Base-by-base conservation (phyloP, 2,329 filamentous ascomycete genomes). In the Neofusicoccum laricinum region DNA sequence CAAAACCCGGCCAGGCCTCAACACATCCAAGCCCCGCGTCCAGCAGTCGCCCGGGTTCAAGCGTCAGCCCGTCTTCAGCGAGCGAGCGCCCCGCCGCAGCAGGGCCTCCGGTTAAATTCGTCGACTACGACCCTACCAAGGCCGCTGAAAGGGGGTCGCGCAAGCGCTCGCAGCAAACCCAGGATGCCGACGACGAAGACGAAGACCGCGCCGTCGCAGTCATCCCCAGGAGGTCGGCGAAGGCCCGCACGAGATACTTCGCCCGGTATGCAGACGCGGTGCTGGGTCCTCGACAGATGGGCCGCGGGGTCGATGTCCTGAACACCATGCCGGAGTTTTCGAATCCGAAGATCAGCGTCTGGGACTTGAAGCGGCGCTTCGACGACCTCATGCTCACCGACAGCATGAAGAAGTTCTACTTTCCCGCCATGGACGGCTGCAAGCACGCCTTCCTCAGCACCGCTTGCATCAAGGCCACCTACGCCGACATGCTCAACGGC, bases 301-400 rank as follows among this genome's bases (percentile, higher is more conserved):
- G 62, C 30, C 50, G 50, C 51, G 62, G 62, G 10, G 50, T 43
- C 21, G 62, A 64, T 32, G 49, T 51, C 15, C 30, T 58, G 40
- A 49, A 21, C 32, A 40, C 38, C 32, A 51, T 64, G 53, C 63
- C 63, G 17, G 53, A 64, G 34, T 64, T 64, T 17, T 43, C 43
- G 15, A 61, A 64, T 32, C 63, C 63, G 21, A 59, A 61, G 36
- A 55, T 64, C 45, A 64, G 55, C 63, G 41, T 64, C 14, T 64
- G 63, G 63, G 63, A 64, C 10, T 46, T 64, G 34, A 64, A 64
- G 63, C 63, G 55, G 21, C 53, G 55, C 2, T 64, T 64, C 38
- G 63, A 64, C 30, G 7, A 34, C 25, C 25, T 51, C 34, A 50
- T 64, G 34, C 25, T 64, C 17, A 59, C 51, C 2, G 63, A 64